Evolutionary conservation across 2,329 filamentous ascomycete genomes (phyloP).

Genomic region (Phyllosticta citriasiana): DNA sequence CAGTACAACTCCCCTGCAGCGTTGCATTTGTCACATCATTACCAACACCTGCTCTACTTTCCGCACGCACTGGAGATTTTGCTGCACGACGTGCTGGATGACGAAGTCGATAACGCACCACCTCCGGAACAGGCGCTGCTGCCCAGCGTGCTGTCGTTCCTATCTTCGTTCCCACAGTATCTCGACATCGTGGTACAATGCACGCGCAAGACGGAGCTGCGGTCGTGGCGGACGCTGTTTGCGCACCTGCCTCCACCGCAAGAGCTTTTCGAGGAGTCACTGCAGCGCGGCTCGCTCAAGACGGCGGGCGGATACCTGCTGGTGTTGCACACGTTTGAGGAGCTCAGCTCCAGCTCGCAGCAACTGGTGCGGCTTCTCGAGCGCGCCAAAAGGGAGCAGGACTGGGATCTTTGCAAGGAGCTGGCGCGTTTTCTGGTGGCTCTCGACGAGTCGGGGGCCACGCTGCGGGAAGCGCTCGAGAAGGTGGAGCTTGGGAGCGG

Average conservation of each 20-base stretch:
- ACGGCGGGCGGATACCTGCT: constrained; percentile 95
- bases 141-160: constrained; percentile 43
- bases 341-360: constrained; percentile 52
- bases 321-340: constrained; percentile 72
- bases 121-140: constrained; percentile 39
- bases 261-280: constrained; percentile 85
- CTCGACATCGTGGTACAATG: constrained; percentile 94
- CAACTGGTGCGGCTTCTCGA: constrained; percentile 73
- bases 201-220: constrained; percentile 90
- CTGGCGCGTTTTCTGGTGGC: constrained; percentile 90
- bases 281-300: constrained; percentile 77
- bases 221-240: constrained; percentile 92
- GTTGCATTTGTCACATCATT: constrained; percentile 71
- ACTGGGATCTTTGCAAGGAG: constrained; percentile 95
- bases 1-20: constrained; percentile 72
- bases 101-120: constrained; percentile 68
- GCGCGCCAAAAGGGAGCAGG: constrained; percentile 70
- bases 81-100: constrained; percentile 84
- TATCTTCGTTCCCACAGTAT: constrained; percentile 58
- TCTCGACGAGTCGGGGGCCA: constrained; percentile 76
- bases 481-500: constrained; percentile 29
- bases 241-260: constrained; percentile 81
- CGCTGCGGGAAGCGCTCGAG: constrained; percentile 61
- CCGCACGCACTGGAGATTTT: constrained; percentile 86
- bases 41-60: constrained; percentile 82